A percentile compares a stretch with the other conserved stretches of the same genome.
phyloP scores from a whole-genome alignment of 169 alveolate species.

The Toxoplasma gondii region DNA sequence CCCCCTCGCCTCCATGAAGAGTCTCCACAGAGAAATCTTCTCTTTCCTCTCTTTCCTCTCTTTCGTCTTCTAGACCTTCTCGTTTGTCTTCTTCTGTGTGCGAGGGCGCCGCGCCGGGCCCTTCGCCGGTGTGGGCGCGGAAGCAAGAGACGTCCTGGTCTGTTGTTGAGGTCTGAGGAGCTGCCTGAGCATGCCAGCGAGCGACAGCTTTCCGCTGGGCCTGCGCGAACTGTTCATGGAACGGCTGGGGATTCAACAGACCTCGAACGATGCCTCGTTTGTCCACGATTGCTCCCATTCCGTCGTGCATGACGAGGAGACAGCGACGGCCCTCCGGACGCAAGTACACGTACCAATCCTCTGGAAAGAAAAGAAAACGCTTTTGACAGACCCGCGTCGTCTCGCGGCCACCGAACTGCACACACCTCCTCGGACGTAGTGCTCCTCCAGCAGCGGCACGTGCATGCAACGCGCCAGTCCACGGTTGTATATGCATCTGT shows the following conservation, averaged over 20 bases:
- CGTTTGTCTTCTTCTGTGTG: too few species aligned
- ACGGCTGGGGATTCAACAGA: background rate
- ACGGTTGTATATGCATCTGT: background rate
- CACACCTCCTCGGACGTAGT: background rate
- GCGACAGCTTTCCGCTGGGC: background rate
- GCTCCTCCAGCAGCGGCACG: too few species aligned
- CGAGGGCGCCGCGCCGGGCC: background rate
- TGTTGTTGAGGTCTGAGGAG: background rate
- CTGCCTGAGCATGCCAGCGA: background rate
- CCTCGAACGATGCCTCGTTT: slow-evolving; percentile 44
- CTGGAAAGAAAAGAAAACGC: background rate
- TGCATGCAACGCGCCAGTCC: background rate
- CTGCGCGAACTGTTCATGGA: background rate
- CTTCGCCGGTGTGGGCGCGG: background rate
- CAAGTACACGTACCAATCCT: slow-evolving; percentile 54
- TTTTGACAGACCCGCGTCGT: background rate
- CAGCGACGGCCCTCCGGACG: slow-evolving; percentile 66
- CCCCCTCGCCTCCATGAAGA: background rate
- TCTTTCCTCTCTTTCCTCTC: too few species aligned
- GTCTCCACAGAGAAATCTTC: background rate
- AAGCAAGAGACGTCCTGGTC: background rate
- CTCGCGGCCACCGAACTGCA: background rate
- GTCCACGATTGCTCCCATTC: slow-evolving; percentile 13
- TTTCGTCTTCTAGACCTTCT: too few species aligned
- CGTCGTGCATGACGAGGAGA: slow-evolving; percentile 33